These are phyloP conservation scores for Stenogyne calaminthoides DNA, from an alignment of 305 asterid genomes.

Conservation along the genomic window DNA sequence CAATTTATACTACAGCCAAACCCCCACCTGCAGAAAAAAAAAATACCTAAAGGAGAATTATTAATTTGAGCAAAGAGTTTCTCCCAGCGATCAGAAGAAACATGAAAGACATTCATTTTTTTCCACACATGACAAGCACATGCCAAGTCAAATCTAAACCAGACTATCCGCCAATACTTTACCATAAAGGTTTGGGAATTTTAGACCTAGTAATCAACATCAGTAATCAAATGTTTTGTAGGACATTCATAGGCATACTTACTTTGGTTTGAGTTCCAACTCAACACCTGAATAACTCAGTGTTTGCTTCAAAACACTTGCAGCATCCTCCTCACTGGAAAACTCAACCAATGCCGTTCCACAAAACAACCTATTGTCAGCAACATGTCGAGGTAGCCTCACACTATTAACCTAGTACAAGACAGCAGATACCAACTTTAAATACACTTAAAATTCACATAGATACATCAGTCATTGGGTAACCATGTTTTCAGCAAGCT, in stretches of 20 bases:
- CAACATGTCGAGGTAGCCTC: constrained; percentile 97
- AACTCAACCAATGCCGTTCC: constrained; percentile 96
- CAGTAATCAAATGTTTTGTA: not conserved
- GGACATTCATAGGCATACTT: constrained; percentile 31
- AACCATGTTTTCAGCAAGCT: constrained; percentile 1
- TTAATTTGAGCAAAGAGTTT: not conserved
- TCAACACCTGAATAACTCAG: constrained; percentile 74
- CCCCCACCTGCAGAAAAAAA: too few species aligned
- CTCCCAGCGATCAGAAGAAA: too few species aligned
- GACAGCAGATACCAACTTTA: not conserved
- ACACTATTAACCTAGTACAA: constrained; percentile 86
- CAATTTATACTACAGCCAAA: not conserved
- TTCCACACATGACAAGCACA: not conserved
- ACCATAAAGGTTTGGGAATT: not conserved
- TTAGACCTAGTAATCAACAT: constrained; percentile 4
- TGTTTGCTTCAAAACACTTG: constrained; percentile 62
- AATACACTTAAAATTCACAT: not conserved
- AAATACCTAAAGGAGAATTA: not conserved
- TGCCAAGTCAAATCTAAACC: constrained; percentile 2
- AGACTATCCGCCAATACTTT: not conserved
- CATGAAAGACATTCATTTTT: not conserved
- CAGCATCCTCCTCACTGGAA: constrained; percentile 82
- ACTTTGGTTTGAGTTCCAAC: constrained; percentile 82
- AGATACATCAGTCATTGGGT: not conserved
- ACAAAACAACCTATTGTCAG: constrained; percentile 74